These are phyloP conservation scores for Triangularia setosa DNA, from an alignment of 2,329 filamentous ascomycete genomes.

Conservation along the genomic window DNA sequence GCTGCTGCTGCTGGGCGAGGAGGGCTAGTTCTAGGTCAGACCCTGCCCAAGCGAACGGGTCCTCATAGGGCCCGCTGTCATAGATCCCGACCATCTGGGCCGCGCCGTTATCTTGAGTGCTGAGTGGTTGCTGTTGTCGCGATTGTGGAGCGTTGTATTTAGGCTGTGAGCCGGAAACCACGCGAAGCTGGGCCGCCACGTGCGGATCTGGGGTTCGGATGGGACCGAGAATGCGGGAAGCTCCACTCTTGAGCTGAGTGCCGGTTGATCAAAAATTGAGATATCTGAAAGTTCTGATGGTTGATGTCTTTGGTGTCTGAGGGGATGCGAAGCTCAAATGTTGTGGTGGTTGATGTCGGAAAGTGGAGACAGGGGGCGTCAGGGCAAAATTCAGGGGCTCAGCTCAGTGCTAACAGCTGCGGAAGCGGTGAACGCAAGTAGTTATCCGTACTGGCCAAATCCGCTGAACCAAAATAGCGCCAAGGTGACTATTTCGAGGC, in stretches of 20 bases:
- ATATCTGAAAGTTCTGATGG: neutral
- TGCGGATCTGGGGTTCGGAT: conserved; percentile 2
- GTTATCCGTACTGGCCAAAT: neutral
- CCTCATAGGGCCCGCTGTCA: conserved; percentile 2
- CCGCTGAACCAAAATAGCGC: neutral
- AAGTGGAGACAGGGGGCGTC: neutral
- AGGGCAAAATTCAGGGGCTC: neutral
- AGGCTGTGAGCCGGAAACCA: conserved; percentile 6
- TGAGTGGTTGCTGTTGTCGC: neutral
- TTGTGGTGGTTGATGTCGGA: neutral
- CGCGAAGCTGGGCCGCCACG: conserved; percentile 5
- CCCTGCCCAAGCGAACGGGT: conserved; percentile 9
- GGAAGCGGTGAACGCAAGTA: neutral
- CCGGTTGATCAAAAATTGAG: neutral
- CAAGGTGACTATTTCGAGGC: neutral
- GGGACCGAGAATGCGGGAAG: neutral
- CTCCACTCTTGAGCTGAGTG: neutral
- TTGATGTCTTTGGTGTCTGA: neutral
- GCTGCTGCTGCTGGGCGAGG: conserved; percentile 6
- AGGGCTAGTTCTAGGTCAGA: conserved; percentile 2
- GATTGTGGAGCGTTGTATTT: conserved; percentile 10
- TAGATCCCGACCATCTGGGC: neutral
- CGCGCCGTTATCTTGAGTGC: neutral
- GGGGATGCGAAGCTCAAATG: neutral
- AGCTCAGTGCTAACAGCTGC: neutral